Evolutionary conservation across 2,329 filamentous ascomycete genomes (phyloP), one percentile per base, ranked within the genome.

Genomic region (Trichoderma guizhouense): DNA sequence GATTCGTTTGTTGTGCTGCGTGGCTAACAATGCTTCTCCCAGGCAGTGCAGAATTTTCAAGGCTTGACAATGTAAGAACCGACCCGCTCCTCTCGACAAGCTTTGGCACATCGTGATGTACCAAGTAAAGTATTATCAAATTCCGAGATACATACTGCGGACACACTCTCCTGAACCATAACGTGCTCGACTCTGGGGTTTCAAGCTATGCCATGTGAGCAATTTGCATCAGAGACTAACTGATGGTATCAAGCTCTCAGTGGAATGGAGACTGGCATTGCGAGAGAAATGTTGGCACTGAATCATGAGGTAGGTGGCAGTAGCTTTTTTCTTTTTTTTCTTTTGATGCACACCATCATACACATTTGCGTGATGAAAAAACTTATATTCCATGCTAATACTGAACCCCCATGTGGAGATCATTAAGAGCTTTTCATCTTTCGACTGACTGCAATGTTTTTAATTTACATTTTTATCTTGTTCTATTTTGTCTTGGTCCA

Each of bases 351-450:
- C 15, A 60, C 11, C 39, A 55, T 26, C n/a, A 11, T 5, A 43
- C 7, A 34, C 57, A 55, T 55, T 80, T 74, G 75, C 83, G 83
- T 92, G 91, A 93, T 93, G 90, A 88, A 79, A 85, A 84, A 87
- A 83, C 83, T 84, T 85, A 86, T 84, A 90, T 90, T 92, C 90
- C 89, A 92, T 93, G 91, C 91, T 93, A 92, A 92, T 89, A 84
- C 91, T 86, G 90, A 93, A 89, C 79, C 79, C 76, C 77, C 79
- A 88, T 90, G 88, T 92, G 87, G 89, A 92, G 84, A 83, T 85
- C 88, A 86, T 84, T 86, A 87, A 86, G 87, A 89, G 87, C 72
- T 93, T 93, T 93, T 93, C 91, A 93, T 93, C 91, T 93, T 93
- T 93, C 91, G 87, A 87, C 90, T 93, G 91, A 93, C 83, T 80